Conservation (phyloP, 2,329 filamentous ascomycete genomes). For the Colletotrichum graminicola region DNA sequence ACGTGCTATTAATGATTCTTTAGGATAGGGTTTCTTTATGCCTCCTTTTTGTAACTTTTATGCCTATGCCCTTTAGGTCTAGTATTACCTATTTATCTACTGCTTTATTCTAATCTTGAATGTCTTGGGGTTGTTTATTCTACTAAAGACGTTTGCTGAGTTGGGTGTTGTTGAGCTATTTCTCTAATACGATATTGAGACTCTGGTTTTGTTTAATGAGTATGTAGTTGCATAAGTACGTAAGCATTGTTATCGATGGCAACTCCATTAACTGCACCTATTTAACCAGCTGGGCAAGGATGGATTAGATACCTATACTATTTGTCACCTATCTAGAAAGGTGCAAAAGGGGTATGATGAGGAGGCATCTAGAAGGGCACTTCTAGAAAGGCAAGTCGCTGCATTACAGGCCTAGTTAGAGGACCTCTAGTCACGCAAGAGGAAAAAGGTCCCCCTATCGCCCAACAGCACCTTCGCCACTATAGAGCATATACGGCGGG, state of each 20-base stretch:
- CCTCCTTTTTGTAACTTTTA: not conserved
- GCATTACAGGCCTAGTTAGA: too few species aligned
- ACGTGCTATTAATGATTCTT: not conserved
- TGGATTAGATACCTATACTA: too few species aligned
- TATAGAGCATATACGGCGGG: too few species aligned
- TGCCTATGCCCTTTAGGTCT: not conserved
- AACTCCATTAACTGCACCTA: too few species aligned
- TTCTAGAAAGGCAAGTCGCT: too few species aligned
- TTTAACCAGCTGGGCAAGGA: too few species aligned
- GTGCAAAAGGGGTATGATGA: too few species aligned
- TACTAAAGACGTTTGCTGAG: not conserved
- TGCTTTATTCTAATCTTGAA: not conserved
- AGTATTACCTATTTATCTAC: not conserved
- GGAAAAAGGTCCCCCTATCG: too few species aligned
- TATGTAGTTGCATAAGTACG: not conserved
- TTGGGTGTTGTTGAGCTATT: not conserved
- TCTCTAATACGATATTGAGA: not conserved
- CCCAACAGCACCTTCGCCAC: too few species aligned
- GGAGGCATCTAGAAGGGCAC: too few species aligned
- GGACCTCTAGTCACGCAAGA: too few species aligned
- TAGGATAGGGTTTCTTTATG: not conserved
- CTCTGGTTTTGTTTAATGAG: not conserved
- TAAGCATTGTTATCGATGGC: not conserved
- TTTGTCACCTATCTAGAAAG: too few species aligned
- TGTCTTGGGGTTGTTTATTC: not conserved